phyloP scores from a whole-genome alignment of 2,329 filamentous ascomycete species.

The Elsinoe perseae region DNA sequence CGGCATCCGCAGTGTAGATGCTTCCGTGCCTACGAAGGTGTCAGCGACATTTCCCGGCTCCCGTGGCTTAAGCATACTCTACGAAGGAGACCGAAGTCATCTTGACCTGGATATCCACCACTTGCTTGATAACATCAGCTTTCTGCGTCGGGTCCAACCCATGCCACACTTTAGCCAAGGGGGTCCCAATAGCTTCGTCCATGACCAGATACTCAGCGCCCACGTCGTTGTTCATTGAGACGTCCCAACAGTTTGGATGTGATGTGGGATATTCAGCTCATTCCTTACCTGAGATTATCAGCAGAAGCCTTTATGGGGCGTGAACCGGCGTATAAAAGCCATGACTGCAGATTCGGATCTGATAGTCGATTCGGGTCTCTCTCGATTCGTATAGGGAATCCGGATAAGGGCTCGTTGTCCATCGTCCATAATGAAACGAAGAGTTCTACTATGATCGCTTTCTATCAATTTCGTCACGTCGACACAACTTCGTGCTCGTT shows the following conservation, averaged over 20 bases:
- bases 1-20: too few relatives aligned
- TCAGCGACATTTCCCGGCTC: not conserved
- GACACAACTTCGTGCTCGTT: not conserved
- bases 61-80: not conserved
- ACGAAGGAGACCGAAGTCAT: not conserved
- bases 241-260: not conserved
- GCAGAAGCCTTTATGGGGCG: not conserved
- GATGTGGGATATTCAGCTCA: not conserved
- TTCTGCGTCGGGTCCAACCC: not conserved
- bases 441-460: not conserved
- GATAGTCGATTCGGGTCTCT: not conserved
- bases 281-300: not conserved
- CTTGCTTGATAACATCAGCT: not conserved
- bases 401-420: not conserved
- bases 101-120: not conserved
- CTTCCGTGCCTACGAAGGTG: too few relatives aligned
- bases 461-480: not conserved
- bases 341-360: not conserved
- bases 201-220: not conserved
- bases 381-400: not conserved
- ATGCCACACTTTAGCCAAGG: not conserved
- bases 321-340: not conserved
- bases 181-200: not conserved
- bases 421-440: not conserved
- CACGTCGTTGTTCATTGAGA: not conserved